Conservation (phyloP, 257 asterid genomes). For the Nicotiana tomentosiformis region DNA sequence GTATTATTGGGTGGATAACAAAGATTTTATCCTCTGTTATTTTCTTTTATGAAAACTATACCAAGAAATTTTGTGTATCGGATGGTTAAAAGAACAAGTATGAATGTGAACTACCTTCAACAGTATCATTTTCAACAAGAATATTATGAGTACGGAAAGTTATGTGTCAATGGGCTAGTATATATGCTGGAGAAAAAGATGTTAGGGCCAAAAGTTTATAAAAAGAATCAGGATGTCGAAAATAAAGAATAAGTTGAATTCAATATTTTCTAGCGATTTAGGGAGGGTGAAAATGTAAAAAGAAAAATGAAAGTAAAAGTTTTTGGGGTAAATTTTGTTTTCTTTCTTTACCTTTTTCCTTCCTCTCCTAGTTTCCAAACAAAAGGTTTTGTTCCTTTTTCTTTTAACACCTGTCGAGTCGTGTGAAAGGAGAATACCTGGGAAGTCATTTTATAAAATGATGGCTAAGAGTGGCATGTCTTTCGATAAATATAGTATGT, state of each 20-base stretch:
- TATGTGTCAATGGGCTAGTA: background rate
- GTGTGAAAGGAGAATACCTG: constrained; percentile 40
- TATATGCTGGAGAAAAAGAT: background rate
- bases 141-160: background rate
- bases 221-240: too few species aligned
- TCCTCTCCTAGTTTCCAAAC: background rate
- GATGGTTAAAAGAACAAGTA: background rate
- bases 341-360: background rate
- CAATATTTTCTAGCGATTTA: background rate
- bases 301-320: background rate
- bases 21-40: background rate
- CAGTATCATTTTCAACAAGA: background rate
- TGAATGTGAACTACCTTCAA: background rate
- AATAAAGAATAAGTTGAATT: too few species aligned
- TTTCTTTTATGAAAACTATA: background rate
- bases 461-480: constrained; percentile 26
- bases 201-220: background rate
- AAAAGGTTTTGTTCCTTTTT: background rate
- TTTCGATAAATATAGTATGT: constrained; percentile 18
- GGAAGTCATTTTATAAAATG: constrained; percentile 30
- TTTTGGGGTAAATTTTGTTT: background rate
- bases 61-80: background rate
- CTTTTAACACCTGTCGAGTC: constrained; percentile 19
- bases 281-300: background rate
- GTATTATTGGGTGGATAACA: background rate